Base-by-base conservation (phyloP, 305 asterid genomes). In the Vinca major region DNA sequence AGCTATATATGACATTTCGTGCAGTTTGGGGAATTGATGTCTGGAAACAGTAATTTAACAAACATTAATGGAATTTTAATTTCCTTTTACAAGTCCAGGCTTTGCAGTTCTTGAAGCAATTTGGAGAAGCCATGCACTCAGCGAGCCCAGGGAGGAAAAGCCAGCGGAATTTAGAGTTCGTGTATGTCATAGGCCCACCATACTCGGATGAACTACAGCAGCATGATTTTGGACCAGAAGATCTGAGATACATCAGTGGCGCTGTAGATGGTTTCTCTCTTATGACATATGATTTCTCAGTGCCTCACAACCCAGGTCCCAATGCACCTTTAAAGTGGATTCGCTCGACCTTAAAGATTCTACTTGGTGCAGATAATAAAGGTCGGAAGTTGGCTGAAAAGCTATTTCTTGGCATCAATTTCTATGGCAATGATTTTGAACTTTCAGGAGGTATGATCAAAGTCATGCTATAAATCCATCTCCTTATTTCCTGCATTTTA, bases 301-400 rank as follows among this genome's bases (percentile, higher is more conserved):
- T 80, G 82, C 97, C 99, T 56, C 90, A 89, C 49, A 93, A 86
- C 81, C 99, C 97, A 7, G 99, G 99, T 69, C 99, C 99, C 67
- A 93, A 86, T 83, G 97, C 97, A 66, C 99, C 97, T 73, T 74
- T 91, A 53, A 82, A 84, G 81, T 93, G 97, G 99, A 84, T 93
- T 63, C 92, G 61, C 48, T 86, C 90, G 39, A 79, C 78, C 78
- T 70, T 93, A 81, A 77, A 65, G 77, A 72, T 91, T 75, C 91
- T 93, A 74, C 82, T 85, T 43, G 86, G 84, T 73, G 67, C 79
- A 64, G 57, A 64, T 36, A 72, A 67, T 57, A 72, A 76, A 55
- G 71, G 19, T 77, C 71, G 68, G 63, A 79, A 73, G 53, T 69
- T 83, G 77, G 86, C 85, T 53, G 76, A 77, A 79, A 91, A 79